Conservation (phyloP, 257 asterid species). For the Forsythia suspensa region DNA sequence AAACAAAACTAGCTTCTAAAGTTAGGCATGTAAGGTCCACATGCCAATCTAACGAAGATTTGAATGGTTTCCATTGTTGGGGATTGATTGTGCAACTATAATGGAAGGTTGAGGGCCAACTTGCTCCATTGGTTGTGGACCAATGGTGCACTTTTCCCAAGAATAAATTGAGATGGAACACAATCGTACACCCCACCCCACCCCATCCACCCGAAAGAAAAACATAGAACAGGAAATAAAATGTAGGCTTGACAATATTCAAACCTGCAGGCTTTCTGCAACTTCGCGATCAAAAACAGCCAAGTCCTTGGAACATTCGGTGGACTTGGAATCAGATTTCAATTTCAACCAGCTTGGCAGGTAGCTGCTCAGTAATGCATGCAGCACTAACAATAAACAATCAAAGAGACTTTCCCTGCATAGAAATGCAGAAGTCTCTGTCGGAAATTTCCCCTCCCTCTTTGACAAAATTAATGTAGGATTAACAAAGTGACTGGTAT, state of each 20-base stretch:
- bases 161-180: no score
- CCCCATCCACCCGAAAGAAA: no score
- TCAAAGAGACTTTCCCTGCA: constrained; percentile 75
- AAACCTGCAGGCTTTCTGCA: constrained; percentile 88
- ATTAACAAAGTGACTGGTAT: constrained; percentile 52
- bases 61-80: no score
- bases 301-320: constrained; percentile 28
- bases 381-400: constrained; percentile 75
- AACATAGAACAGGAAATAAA: no score
- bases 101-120: no score
- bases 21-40: no score
- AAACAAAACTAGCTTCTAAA: no score
- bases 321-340: constrained; percentile 56
- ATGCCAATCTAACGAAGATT: no score
- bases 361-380: constrained; percentile 75
- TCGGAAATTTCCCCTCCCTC: constrained; percentile 52
- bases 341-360: constrained; percentile 89
- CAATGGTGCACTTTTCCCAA: no score
- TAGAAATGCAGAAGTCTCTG: constrained; percentile 47
- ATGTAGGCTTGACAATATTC: constrained; percentile 13
- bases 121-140: no score
- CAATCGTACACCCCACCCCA: no score
- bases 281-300: constrained; percentile 73
- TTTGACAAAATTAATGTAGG: constrained; percentile 42
- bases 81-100: no score